Conservation (phyloP, 106 monocot genomes). For the Allium cepa region DNA sequence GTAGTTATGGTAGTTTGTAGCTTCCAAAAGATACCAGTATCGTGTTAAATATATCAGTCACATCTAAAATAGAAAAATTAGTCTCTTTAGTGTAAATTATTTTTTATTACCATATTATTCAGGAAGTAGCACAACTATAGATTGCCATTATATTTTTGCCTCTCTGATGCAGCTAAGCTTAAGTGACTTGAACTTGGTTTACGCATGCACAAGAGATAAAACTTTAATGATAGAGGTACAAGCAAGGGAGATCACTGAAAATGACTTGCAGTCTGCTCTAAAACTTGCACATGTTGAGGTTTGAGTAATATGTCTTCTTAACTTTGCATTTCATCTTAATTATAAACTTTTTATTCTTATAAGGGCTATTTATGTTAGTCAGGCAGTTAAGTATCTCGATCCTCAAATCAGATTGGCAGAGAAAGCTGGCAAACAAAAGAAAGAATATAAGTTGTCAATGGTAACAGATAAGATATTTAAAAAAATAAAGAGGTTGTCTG, state of each 20-base stretch:
- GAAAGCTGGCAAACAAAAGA: conserved; percentile 83
- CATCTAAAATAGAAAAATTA: no score
- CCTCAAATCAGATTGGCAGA: conserved; percentile 92
- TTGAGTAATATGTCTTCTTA: conserved; percentile 8
- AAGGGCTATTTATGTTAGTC: conserved; percentile 3
- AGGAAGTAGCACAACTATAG: no score
- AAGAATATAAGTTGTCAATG: conserved; percentile 78
- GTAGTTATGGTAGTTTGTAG: no score
- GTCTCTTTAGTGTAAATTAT: no score
- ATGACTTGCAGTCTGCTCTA: conserved; percentile 69
- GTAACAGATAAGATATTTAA: conserved; percentile 59
- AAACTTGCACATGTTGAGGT: conserved; percentile 93
- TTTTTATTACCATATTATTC: no score
- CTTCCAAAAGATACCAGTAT: no score
- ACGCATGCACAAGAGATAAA: conserved; percentile 90
- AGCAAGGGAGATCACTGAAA: conserved; percentile 92
- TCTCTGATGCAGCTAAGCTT: conserved; percentile 46
- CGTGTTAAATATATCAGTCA: no score
- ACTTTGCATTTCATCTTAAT: background rate
- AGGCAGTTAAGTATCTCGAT: conserved; percentile 92
- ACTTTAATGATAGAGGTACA: conserved; percentile 99
- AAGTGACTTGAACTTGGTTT: conserved; percentile 96
- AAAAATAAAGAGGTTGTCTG: conserved; percentile 59
- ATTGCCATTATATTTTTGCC: no score
- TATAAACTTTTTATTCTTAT: background rate